Evolutionary conservation across 176 grass and related monocot species (phyloP), one percentile per base, ranked within the genome.

Genomic region (Thalia dealbata): DNA sequence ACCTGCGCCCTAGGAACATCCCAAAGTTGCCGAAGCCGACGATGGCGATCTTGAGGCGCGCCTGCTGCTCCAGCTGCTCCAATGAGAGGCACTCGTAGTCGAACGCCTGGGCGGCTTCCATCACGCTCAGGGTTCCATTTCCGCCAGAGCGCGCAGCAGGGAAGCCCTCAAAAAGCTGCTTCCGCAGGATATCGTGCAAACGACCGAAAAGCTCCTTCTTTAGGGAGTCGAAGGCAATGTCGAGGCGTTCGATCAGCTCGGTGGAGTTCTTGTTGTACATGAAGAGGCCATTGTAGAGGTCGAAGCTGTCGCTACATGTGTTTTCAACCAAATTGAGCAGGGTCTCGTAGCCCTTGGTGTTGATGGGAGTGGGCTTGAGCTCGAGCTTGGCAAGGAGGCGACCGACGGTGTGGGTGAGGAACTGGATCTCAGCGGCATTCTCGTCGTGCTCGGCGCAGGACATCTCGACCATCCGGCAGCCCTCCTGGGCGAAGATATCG

Each of bases 271-370:
- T 84, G 62, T 96, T 96, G 70, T 96, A 96, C 92, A 96, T 89
- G 78, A 96, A 96, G 51, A 96, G 84, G 7, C 88, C 92, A 44
- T 96, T 86, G 77, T 91, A 96, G 19, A 96, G 92, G 52, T 91
- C 88, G 64, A 96, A 96, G 82, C 92, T 96, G 73, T 96, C 92
- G 61, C 83, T 79, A 69, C 92, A 96, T 18, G 92, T 96, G 84
- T 96, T 96, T 27, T 89, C 88, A 1, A 91, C 86, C 1, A 96
- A 79, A 14, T 83, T 45, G 76, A 96, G 88, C 78, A 96, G 79
- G 68, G 88, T 79, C 73, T 91, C 86, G 74, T 84, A 91, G 0
- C 86, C 92, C 25, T 63, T 81, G 15, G 82, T 91, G 72, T 74
- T 55, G 78, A 88, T 87, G 5, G 81, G 70, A 25, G 86, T 91